These are phyloP conservation scores for Nannochloropsis gaditana DNA, from an alignment of 108 stramenopile species.

Conservation along the genomic window DNA sequence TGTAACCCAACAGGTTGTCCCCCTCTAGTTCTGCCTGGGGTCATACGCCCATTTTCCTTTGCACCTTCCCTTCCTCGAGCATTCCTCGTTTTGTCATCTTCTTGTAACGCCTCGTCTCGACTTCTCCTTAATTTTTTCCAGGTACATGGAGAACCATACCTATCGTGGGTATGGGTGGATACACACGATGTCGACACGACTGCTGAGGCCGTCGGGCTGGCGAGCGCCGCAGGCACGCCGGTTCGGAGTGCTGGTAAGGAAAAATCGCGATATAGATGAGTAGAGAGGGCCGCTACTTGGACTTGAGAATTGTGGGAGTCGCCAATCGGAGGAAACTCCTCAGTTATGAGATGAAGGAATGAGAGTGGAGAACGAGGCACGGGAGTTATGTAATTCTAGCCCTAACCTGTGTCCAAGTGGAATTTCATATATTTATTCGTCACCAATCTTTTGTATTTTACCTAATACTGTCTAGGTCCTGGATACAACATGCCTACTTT, in stretches of 20 bases:
- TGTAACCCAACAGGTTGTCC: background rate
- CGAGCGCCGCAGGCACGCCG: conserved; percentile 39
- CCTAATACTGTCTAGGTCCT: background rate
- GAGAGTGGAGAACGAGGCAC: too few relatives aligned
- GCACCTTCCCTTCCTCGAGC: background rate
- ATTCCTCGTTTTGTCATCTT: background rate
- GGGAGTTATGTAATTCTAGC: too few relatives aligned
- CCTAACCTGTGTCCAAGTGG: too few relatives aligned
- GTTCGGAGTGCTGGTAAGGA: conserved; percentile 29
- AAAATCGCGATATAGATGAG: too few relatives aligned
- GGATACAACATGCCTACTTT: conserved; percentile 50
- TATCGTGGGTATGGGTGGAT: conserved; percentile 47
- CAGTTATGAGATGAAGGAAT: too few relatives aligned
- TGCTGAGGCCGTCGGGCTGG: conserved; percentile 26
- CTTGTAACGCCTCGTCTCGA: background rate
- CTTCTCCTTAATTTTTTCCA: background rate
- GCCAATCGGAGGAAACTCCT: too few relatives aligned
- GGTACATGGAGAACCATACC: conserved; percentile 22
- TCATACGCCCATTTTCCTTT: background rate
- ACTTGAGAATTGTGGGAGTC: too few relatives aligned
- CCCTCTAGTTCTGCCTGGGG: background rate
- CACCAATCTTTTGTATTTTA: background rate
- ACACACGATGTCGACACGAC: conserved; percentile 26
- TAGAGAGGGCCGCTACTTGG: too few relatives aligned
- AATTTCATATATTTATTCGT: background rate